phyloP scores from a whole-genome alignment of 352 stramenopile species.

The Salisapilia sapeloensis region DNA sequence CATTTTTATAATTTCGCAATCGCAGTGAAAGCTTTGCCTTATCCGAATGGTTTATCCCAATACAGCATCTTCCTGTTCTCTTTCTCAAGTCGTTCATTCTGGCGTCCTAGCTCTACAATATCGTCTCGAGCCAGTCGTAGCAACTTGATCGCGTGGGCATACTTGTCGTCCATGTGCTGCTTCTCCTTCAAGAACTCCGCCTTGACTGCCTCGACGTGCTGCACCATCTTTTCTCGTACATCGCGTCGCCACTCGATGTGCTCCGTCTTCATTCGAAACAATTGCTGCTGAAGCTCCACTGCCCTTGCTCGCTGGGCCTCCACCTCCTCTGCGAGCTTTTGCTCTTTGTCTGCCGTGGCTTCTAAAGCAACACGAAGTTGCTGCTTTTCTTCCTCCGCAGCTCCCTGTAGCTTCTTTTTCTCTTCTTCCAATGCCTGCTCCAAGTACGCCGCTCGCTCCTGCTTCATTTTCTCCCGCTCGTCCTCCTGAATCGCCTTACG shows the following conservation, averaged over 20 bases:
- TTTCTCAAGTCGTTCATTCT: constrained; percentile 41
- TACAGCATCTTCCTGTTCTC: constrained; percentile 16
- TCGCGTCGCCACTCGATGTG: constrained; percentile 35
- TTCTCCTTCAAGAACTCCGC: constrained; percentile 30
- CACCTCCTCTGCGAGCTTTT: constrained; percentile 59
- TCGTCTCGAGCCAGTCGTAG: constrained; percentile 45
- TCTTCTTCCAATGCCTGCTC: constrained; percentile 47
- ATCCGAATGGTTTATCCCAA: constrained; percentile 18
- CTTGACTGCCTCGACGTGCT: constrained; percentile 31
- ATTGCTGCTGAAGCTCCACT: constrained; percentile 33
- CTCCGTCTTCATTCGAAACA: constrained; percentile 33
- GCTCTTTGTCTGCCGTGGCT: constrained; percentile 53
- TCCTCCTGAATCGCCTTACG: constrained; percentile 61
- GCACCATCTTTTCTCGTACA: constrained; percentile 17
- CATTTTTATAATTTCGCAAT: constrained; percentile 2
- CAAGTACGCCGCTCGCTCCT: constrained; percentile 41
- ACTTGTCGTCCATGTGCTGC: constrained; percentile 25
- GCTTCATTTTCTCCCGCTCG: constrained; percentile 69
- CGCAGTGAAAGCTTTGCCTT: not conserved
- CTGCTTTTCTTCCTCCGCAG: constrained; percentile 43
- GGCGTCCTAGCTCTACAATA: constrained; percentile 23
- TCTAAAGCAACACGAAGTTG: constrained; percentile 20
- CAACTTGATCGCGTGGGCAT: constrained; percentile 21
- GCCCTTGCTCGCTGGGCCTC: constrained; percentile 30
- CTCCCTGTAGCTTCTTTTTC: constrained; percentile 23